Base-by-base conservation (phyloP, 225 moss, liverwort and hornwort genomes). In the Bryum argenteum region DNA sequence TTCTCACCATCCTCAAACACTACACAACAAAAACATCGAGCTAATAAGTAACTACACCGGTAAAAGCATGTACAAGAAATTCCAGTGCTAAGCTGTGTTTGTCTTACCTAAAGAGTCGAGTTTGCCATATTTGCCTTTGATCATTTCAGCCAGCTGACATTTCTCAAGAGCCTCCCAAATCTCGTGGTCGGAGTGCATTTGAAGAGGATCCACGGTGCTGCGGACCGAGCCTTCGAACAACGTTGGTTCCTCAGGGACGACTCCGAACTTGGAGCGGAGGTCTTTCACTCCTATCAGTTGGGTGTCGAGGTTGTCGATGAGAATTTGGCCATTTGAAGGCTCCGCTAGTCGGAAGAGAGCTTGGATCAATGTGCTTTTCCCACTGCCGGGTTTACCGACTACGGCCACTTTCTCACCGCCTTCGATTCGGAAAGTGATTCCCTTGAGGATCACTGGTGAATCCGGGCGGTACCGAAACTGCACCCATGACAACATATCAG, bases 81-180 rank as follows among this genome's bases (percentile, higher is more conserved):
- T 1, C 39, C 10, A 10, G 24, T 26, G 14, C 3, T 44, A 42
- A 48, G 1, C 26, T 26, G 26, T 26, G 53, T 15, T 1, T 48
- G 44, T 16, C 43, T 79, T 42, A 83, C 83, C 83, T 72, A 45
- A 9, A 10, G 71, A 75, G 40, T 85, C 75, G 12, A 85, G 85
- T 65, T 85, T 85, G 22, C 67, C 75, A 20, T 55, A 64, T 16
- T 71, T 72, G 37, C 68, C 71, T 69, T 69, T 78, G 24, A 81
- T 72, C 11, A 19, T 51, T 13, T 61, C 72, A 45, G 75, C 81
- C 51, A 85, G 45, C 51, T 85, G 78, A 24, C 85, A 85, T 8
- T 85, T 81, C 59, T 78, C 78, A 4, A 81, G 75, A 10, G 60
- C 85, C 61, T 76, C 79, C 85, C 82, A 85, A 44, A 85, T 82